Conservation (phyloP, 2,329 filamentous ascomycete genomes). For the Aspergillus tamarii region DNA sequence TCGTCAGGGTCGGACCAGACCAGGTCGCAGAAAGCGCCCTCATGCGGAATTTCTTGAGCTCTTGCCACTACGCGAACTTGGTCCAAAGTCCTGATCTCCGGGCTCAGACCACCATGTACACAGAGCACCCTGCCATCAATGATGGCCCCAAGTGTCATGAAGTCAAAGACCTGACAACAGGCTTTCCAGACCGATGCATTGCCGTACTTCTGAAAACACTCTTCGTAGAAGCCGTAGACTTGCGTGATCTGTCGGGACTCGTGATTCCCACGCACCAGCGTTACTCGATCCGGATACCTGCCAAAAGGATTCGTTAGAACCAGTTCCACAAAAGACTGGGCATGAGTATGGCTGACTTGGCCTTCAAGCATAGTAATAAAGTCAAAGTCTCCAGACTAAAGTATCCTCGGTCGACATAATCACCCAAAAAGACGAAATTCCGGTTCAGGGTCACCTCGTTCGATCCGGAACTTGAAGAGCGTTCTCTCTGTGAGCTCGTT, state of each 20-base stretch:
- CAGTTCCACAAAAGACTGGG: not conserved
- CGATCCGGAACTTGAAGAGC: constrained; percentile 35
- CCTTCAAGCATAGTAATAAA: constrained; percentile 71
- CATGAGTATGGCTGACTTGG: constrained; percentile 50
- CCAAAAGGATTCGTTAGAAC: not conserved
- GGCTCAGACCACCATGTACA: constrained; percentile 71
- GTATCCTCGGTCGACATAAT: constrained; percentile 75
- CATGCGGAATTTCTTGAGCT: constrained; percentile 76
- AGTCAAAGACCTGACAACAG: constrained; percentile 78
- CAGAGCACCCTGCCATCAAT: constrained; percentile 76
- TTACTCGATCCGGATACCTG: constrained; percentile 72
- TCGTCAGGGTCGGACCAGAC: constrained; percentile 77
- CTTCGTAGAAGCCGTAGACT: constrained; percentile 78
- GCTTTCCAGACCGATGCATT: constrained; percentile 80
- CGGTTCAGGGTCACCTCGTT: constrained; percentile 56
- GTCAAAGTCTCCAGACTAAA: constrained; percentile 76
- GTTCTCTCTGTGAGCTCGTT: constrained; percentile 26
- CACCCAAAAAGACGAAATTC: constrained; percentile 73
- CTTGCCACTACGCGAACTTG: constrained; percentile 75
- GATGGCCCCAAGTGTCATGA: constrained; percentile 72
- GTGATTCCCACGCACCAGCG: constrained; percentile 73
- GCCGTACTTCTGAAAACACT: constrained; percentile 76
- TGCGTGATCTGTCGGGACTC: constrained; percentile 78
- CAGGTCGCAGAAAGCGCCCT: constrained; percentile 75
- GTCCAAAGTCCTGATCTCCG: constrained; percentile 73